Conservation (phyloP, 177 flowering plant species). For the Vitis hybrid region DNA sequence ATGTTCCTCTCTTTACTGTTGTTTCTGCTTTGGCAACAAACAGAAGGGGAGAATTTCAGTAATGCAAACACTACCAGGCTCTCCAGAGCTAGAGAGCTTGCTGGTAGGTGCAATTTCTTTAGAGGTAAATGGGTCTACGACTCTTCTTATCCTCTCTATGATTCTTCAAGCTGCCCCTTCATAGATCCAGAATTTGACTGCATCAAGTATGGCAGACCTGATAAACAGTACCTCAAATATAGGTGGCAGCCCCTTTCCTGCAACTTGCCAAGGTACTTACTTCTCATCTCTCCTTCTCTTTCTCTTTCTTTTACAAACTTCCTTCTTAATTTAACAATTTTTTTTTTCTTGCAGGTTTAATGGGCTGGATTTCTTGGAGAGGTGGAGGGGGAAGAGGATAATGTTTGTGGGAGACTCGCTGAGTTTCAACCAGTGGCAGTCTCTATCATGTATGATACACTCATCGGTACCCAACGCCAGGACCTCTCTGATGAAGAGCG, state of each 20-base stretch:
- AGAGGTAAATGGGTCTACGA: slow-evolving; percentile 65
- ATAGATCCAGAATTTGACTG: slow-evolving; percentile 59
- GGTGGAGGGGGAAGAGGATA: slow-evolving; percentile 75
- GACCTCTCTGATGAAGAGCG: slow-evolving; percentile 17
- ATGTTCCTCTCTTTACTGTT: slow-evolving; percentile 14
- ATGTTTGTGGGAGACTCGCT: slow-evolving; percentile 89
- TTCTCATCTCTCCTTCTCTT: not conserved
- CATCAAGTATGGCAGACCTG: slow-evolving; percentile 55
- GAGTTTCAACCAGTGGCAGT: slow-evolving; percentile 68
- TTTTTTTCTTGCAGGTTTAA: slow-evolving; percentile 51
- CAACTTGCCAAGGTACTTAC: slow-evolving; percentile 40
- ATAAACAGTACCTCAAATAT: slow-evolving; percentile 44
- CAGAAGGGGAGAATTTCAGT: slow-evolving; percentile 15
- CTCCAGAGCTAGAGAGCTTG: slow-evolving; percentile 16
- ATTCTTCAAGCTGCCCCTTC: slow-evolving; percentile 49
- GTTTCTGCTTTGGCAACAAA: not conserved
- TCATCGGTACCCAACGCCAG: slow-evolving; percentile 54
- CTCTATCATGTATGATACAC: slow-evolving; percentile 62
- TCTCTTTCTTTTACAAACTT: not conserved
- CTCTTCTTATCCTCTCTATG: slow-evolving; percentile 52
- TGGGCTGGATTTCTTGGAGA: slow-evolving; percentile 56
- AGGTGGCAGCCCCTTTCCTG: slow-evolving; percentile 67
- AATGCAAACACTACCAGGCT: not conserved
- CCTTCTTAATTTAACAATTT: not conserved
- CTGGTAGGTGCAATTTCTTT: slow-evolving; percentile 43